These are phyloP conservation scores for Suillus spraguei DNA, from an alignment of 768 basidiomycete genomes.

Conservation along the genomic window DNA sequence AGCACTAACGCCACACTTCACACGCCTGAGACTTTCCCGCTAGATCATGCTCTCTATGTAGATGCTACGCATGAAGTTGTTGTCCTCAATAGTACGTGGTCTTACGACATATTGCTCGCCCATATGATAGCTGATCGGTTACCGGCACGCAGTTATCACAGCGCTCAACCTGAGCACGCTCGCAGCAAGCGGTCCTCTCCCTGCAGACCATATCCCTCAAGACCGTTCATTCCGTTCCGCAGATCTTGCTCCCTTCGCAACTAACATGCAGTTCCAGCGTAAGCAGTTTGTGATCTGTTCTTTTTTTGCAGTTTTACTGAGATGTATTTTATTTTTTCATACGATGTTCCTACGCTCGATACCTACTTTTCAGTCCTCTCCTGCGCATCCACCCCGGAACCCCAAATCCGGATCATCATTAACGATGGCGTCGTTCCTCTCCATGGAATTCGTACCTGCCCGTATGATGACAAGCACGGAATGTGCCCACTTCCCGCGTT, in stretches of 20 bases:
- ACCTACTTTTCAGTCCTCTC: constrained; percentile 49
- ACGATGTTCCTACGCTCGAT: background rate
- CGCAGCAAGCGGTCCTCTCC: constrained; percentile 72
- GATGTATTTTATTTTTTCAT: background rate
- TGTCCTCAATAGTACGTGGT: constrained; percentile 61
- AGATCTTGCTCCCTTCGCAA: constrained; percentile 83
- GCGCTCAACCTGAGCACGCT: constrained; percentile 83
- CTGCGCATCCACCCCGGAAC: constrained; percentile 2
- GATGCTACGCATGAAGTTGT: constrained; percentile 55
- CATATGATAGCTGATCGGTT: constrained; percentile 9
- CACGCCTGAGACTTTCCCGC: constrained; percentile 68
- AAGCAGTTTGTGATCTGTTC: constrained; percentile 27
- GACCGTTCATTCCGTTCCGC: constrained; percentile 63
- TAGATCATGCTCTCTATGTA: constrained; percentile 74
- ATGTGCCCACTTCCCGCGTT: constrained; percentile 78
- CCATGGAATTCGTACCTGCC: constrained; percentile 76
- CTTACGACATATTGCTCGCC: background rate
- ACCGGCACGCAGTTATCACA: constrained; percentile 59
- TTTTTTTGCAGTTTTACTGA: background rate
- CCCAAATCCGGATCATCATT: constrained; percentile 73
- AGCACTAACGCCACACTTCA: constrained; percentile 86
- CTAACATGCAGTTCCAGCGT: constrained; percentile 91
- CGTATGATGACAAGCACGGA: constrained; percentile 53
- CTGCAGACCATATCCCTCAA: constrained; percentile 66
- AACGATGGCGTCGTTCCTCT: constrained; percentile 89